Base-by-base conservation (phyloP, 2,329 filamentous ascomycete species). In the Blastomyces percursus region DNA sequence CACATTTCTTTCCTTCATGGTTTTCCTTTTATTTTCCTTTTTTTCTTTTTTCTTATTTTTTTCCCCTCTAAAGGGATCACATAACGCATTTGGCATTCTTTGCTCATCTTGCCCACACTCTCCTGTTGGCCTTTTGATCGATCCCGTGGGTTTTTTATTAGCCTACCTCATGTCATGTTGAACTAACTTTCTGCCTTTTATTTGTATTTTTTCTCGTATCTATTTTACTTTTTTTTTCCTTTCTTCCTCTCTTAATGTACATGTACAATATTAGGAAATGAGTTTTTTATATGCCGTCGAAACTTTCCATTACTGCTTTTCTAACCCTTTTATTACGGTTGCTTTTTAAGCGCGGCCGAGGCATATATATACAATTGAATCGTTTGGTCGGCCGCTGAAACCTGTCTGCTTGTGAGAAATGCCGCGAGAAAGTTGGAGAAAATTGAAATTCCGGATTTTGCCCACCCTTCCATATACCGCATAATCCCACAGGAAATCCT, bases 191-290 rank as follows among this genome's bases (percentile, higher is more conserved):
- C 42, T 42, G n/a, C 42, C 27, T 50, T 48, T 60, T 27, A 35
- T 40, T 9, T n/a, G 42, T 59, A 14, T 56, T 56, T 32, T 32
- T 24, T 52, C 6, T 52, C 46, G 14, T 52, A 61, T 54, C 19
- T 60, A 21, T 16, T 60, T 21, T 55, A 8, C 35, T 57, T 8
- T 27, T 9, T 38, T 9, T 52, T 60, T n/a, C 27, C 3, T 38
- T 60, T 27, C 51, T 12, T 60, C 32, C 32, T 60, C 12, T n/a
- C 51, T 35, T 14, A 60, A 50, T 59, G 27, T 48, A 56, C 32
- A 58, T 59, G 57, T 59, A 59, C 57, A 48, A 59, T 48, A 59
- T 59, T 59, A 16, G 57, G 57, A 35, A 59, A 59, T 59, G 40
- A 24, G 56, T 16, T 48, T n/a, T 48, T 48, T 48, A 59, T 32